phyloP scores from a whole-genome alignment of 805 yeast species.

The Monosporozyma aerobia region DNA sequence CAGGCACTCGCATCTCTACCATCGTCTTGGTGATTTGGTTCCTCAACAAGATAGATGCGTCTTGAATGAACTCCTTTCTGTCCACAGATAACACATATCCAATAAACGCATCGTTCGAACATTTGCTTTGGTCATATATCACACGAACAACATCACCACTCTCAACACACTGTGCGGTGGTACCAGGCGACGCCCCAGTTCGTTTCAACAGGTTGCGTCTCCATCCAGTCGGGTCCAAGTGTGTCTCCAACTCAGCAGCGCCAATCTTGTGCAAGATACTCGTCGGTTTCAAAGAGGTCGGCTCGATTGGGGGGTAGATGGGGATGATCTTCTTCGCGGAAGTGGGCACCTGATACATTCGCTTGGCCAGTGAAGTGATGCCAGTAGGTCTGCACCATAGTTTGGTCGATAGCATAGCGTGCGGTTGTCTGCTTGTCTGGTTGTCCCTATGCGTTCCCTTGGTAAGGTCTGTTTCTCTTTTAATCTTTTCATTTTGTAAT shows the following conservation, averaged over 20 bases:
- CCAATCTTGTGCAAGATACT: slow-evolving; percentile 10
- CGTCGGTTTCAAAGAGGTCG: neutral
- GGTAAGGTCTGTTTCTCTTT: no score
- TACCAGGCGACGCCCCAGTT: no score
- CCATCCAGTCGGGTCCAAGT: slow-evolving; percentile 64
- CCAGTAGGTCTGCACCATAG: neutral
- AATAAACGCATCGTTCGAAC: slow-evolving; percentile 51
- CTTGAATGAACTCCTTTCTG: slow-evolving; percentile 48
- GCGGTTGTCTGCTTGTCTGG: neutral
- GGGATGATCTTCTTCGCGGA: slow-evolving; percentile 20
- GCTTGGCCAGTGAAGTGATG: neutral
- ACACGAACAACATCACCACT: slow-evolving; percentile 80
- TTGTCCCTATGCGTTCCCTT: no score
- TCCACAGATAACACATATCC: slow-evolving; percentile 77
- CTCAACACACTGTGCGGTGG: slow-evolving; percentile 40
- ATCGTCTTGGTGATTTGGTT: slow-evolving; percentile 77
- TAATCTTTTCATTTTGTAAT: no score
- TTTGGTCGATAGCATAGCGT: neutral
- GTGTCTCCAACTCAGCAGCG: slow-evolving; percentile 38
- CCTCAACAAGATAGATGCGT: slow-evolving; percentile 71
- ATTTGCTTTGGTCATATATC: slow-evolving; percentile 48
- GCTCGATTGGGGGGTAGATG: slow-evolving; percentile 24
- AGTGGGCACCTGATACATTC: slow-evolving; percentile 15
- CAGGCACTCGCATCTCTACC: slow-evolving; percentile 72
- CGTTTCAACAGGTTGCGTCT: slow-evolving; percentile 45